Evolutionary conservation across 441 rosid genomes (phyloP).

Genomic region (Erysimum cheiri): DNA sequence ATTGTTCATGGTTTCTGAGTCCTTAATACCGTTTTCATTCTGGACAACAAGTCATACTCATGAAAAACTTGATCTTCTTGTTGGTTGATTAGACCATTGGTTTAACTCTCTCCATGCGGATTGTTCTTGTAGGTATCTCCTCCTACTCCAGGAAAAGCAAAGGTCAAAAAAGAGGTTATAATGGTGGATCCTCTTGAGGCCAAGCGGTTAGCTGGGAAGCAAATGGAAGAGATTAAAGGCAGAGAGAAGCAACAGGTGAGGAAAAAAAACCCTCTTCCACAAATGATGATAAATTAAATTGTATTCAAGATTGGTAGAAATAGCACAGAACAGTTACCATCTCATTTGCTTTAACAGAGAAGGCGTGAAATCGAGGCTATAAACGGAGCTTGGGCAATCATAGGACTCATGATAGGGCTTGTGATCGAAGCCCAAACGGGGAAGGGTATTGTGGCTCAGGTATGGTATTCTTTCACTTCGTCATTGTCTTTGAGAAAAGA

Average conservation of each 20-base stretch:
- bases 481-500: slow-evolving; percentile 21
- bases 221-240: slow-evolving; percentile 66
- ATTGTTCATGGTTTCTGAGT: slow-evolving; percentile 3
- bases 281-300: neutral
- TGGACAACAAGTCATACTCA: neutral
- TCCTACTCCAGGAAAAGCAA: slow-evolving; percentile 48
- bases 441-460: slow-evolving; percentile 72
- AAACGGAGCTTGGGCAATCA: slow-evolving; percentile 92
- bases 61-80: neutral
- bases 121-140: slow-evolving; percentile 47
- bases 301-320: neutral
- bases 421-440: slow-evolving; percentile 90
- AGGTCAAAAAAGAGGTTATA: slow-evolving; percentile 47
- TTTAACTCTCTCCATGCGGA: neutral
- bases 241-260: slow-evolving; percentile 67
- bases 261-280: neutral
- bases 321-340: neutral
- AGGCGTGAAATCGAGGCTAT: slow-evolving; percentile 81
- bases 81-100: neutral
- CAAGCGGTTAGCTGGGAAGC: slow-evolving; percentile 74
- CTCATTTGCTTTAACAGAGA: slow-evolving; percentile 50
- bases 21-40: neutral
- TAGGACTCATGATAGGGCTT: slow-evolving; percentile 78
- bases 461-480: slow-evolving; percentile 27
- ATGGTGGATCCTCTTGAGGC: slow-evolving; percentile 97